Evolutionary conservation across 2,329 filamentous ascomycete species (phyloP), one percentile per base, ranked within the genome.

Genomic region (Sordariomycetes sp.): DNA sequence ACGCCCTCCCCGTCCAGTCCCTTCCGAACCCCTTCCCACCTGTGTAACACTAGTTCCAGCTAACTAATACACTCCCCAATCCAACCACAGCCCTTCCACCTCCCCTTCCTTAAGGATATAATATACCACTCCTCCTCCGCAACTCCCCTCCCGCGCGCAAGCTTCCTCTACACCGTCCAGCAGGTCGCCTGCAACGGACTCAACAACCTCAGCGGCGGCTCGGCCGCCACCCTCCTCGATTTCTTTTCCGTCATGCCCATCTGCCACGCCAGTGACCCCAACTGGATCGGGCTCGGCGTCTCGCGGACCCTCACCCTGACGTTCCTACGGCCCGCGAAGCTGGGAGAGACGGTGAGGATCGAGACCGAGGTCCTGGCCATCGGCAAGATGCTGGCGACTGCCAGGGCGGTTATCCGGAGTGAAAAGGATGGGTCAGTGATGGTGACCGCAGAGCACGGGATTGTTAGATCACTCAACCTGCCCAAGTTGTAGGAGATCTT

Each of bases 161-260:
- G 69, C 35, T 79, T 82, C 66, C 64, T 70, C 60, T 80, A 77
- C 67, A 78, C 71, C 2, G 76, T 82, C 28, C 74, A 77, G 59
- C 68, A 71, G 0, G 63, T 71, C 3, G 78, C 86, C 71, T 76
- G 74, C 68, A 86, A 86, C 68, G 70, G 74, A 6, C 59, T 78
- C 16, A 68, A 69, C 28, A 85, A 79, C 70, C 70, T 87, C 58
- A 83, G 86, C 65, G 83, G 82, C 57, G 83, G 83, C 20, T 85
- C 82, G 61, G 76, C 82, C 0, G 80, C 87, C 2, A 85, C 85
- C 0, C 70, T 90, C 3, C 85, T 89, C 63, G 88, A 90, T 70
- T 72, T 80, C 59, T 78, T 81, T 63, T 89, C 87, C 0, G 82
- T 81, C 3, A 68, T 82, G 20, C 74, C 82, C 3, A 69, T 89